Evolutionary conservation across 1,284 basidiomycete species (phyloP).

Genomic region (Puccinia triticina): DNA sequence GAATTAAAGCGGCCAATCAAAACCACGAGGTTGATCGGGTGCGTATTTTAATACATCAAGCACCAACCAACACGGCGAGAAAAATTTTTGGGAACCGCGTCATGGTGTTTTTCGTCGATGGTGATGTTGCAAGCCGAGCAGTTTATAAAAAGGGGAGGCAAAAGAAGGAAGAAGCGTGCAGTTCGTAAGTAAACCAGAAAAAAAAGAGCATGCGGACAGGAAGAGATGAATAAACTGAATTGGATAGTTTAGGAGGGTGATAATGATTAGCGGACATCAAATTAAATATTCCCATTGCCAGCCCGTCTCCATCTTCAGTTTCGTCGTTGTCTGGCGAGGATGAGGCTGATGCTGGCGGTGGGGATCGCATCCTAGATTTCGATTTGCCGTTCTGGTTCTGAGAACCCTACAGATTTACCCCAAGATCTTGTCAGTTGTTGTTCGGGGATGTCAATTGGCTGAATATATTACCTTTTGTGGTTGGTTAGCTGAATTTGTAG

Average conservation of each 20-base stretch:
- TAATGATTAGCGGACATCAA: background rate
- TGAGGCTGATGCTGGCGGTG: background rate
- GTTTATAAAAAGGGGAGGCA: background rate
- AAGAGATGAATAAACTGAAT: background rate
- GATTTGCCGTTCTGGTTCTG: background rate
- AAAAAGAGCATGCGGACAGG: background rate
- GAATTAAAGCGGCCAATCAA: no score
- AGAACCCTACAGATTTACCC: background rate
- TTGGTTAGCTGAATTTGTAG: background rate
- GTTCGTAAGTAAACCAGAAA: conserved; percentile 3
- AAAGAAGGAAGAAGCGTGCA: background rate
- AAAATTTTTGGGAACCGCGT: background rate
- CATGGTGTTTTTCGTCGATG: background rate
- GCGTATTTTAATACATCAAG: no score
- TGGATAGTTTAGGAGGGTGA: background rate
- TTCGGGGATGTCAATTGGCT: background rate
- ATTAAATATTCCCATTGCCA: background rate
- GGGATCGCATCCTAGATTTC: background rate
- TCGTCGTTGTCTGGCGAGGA: background rate
- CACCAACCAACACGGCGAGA: no score
- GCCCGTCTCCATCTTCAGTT: background rate
- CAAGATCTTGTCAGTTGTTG: background rate
- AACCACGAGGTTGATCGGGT: no score
- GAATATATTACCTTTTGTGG: background rate
- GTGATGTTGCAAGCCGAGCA: background rate